Evolutionary conservation across 768 basidiomycete species (phyloP).

Genomic region (Russula sp.): DNA sequence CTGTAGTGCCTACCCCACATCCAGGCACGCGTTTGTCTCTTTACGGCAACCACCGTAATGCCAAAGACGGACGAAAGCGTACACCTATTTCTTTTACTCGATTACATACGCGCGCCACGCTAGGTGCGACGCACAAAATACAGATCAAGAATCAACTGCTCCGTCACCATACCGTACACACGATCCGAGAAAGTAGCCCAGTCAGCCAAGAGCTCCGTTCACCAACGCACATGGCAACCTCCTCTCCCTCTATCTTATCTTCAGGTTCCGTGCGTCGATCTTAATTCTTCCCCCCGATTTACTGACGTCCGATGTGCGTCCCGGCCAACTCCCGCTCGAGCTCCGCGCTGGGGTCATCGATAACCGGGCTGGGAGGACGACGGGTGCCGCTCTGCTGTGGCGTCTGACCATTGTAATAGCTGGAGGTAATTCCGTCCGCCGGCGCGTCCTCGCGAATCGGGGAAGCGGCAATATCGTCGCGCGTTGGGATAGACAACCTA

Average conservation of each 20-base stretch:
- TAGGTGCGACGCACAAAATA: neutral
- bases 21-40: no score
- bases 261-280: neutral
- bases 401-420: conserved; percentile 44
- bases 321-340: conserved; percentile 83
- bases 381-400: conserved; percentile 24
- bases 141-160: neutral
- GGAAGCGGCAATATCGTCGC: conserved; percentile 76
- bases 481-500: conserved; percentile 72
- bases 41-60: neutral
- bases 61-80: neutral
- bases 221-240: neutral
- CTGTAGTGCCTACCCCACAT: neutral
- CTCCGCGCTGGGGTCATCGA: conserved; percentile 82
- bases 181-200: neutral
- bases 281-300: neutral
- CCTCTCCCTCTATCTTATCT: neutral
- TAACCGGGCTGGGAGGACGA: conserved; percentile 59
- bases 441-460: conserved; percentile 58
- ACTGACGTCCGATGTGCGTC: conserved; percentile 43
- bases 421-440: conserved; percentile 62
- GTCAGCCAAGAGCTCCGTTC: no score
- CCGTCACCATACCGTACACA: no score
- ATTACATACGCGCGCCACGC: neutral
- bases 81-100: neutral